Conservation (phyloP, 2,329 filamentous ascomycete species). For the Fusarium keratoplasticum region DNA sequence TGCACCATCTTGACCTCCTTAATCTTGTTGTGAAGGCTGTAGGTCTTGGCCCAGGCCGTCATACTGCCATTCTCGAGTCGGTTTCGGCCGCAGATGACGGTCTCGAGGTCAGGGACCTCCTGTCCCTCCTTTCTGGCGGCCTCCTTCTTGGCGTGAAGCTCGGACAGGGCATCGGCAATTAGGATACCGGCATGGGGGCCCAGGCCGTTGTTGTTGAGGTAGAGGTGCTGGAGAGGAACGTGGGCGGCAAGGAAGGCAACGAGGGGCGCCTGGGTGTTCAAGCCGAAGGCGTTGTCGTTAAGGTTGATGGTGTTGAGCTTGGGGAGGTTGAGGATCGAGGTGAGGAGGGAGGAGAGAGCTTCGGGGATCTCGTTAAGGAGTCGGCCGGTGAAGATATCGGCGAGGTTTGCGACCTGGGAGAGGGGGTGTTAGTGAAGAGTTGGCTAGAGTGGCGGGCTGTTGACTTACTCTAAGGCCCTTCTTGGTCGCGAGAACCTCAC, state of each 20-base stretch:
- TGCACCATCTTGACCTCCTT: constrained; percentile 96
- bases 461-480: constrained; percentile 77
- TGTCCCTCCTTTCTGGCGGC: constrained; percentile 77
- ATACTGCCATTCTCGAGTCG: constrained; percentile 96
- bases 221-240: constrained; percentile 90
- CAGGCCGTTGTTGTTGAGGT: constrained; percentile 98
- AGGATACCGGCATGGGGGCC: constrained; percentile 91
- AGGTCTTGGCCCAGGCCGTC: constrained; percentile 92
- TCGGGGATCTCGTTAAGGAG: constrained; percentile 93
- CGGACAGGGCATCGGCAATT: constrained; percentile 87
- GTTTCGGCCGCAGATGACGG: constrained; percentile 97
- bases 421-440: constrained; percentile 3
- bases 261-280: constrained; percentile 93
- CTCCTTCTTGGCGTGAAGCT: constrained; percentile 86
- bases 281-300: constrained; percentile 97
- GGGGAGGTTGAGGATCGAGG: constrained; percentile 85
- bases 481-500: constrained; percentile 85
- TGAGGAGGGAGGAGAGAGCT: constrained; percentile 86
- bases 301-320: constrained; percentile 93
- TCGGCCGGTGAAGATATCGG: constrained; percentile 97
- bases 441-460: background rate
- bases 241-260: constrained; percentile 92
- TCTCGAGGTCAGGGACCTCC: constrained; percentile 86
- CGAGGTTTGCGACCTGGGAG: constrained; percentile 82
- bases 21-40: constrained; percentile 83